A percentile compares a stretch with the other conserved stretches of the same genome.
phyloP scores from a whole-genome alignment of 2,329 filamentous ascomycete species.

The Hymenoscyphus occultus region DNA sequence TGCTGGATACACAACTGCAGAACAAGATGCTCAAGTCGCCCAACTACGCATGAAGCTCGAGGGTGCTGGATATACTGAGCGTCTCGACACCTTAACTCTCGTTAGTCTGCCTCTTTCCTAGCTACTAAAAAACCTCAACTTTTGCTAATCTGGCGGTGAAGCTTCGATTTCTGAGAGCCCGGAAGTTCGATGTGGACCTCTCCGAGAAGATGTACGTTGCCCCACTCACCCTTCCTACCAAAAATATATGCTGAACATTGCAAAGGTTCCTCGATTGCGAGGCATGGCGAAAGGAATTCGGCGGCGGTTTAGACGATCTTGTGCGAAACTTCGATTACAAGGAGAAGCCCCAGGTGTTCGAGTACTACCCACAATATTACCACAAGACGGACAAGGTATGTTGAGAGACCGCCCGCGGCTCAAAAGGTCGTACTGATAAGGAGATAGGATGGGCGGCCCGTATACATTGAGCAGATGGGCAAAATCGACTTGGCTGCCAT shows the following conservation, averaged over 20 bases:
- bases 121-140: not conserved
- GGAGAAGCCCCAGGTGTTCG: slow-evolving; percentile 78
- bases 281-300: slow-evolving; percentile 84
- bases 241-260: slow-evolving; percentile 21
- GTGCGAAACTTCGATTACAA: slow-evolving; percentile 80
- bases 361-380: slow-evolving; percentile 98
- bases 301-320: slow-evolving; percentile 66
- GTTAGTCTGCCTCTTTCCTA: slow-evolving; percentile 47
- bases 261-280: slow-evolving; percentile 85
- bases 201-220: slow-evolving; percentile 79
- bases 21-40: slow-evolving; percentile 85
- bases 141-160: slow-evolving; percentile 36
- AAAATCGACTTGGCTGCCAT: slow-evolving; percentile 87
- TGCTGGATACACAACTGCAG: slow-evolving; percentile 78
- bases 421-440: slow-evolving; percentile 18
- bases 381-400: slow-evolving; percentile 86
- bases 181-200: slow-evolving; percentile 86
- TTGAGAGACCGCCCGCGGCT: not conserved
- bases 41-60: slow-evolving; percentile 86
- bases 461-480: slow-evolving; percentile 96
- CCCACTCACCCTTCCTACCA: not conserved
- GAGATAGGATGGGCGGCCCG: slow-evolving; percentile 81
- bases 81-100: slow-evolving; percentile 89
- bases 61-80: slow-evolving; percentile 73
- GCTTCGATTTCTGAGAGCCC: slow-evolving; percentile 87